Evolutionary conservation across 2,329 filamentous ascomycete genomes (phyloP), one percentile per base, ranked within the genome.

Genomic region (Polychaeton citri): DNA sequence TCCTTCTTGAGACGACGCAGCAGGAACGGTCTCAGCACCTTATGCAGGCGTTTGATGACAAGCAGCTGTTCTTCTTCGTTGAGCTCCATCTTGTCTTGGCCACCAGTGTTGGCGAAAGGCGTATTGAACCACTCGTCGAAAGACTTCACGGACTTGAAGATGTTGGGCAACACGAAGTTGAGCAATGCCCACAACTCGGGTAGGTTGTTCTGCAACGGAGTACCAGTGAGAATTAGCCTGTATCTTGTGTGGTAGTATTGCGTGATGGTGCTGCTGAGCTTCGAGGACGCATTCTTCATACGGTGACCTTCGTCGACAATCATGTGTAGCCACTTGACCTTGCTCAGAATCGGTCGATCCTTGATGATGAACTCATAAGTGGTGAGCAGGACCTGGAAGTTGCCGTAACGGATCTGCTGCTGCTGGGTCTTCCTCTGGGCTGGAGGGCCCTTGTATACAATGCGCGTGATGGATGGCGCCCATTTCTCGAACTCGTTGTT

Each of bases 111-210:
- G 48, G 90, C 90, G 59, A 98, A 98, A 0, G 90, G 90, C 18
- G 90, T 98, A 58, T 96, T 98, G 76, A 98, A 98, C 90, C 90
- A 98, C 60, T 98, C 90, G 58, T 98, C 90, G 54, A 98, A 98
- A 2, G 88, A 96, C 58, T 90, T 95, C 43, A 88, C 86, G 2
- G 90, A 96, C 60, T 98, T 98, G 78, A 98, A 98, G 47, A 98
- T 98, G 49, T 85, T 96, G 3, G 90, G 90, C 33, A 98, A 68
- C 28, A 95, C 90, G 59, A 98, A 98, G 65, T 98, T 98, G 53
- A 98, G 81, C 68, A 98, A 79, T 18, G 90, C 85, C 90, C 90
- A 98, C 51, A 98, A 66, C 58, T 98, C 90, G 3, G 86, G 78
- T 28, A 98, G 69, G 57, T 96, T 98, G 66, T 98, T 98, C 62